Base-by-base conservation (phyloP, 208 protist species). In the Trichomonas tenax region DNA sequence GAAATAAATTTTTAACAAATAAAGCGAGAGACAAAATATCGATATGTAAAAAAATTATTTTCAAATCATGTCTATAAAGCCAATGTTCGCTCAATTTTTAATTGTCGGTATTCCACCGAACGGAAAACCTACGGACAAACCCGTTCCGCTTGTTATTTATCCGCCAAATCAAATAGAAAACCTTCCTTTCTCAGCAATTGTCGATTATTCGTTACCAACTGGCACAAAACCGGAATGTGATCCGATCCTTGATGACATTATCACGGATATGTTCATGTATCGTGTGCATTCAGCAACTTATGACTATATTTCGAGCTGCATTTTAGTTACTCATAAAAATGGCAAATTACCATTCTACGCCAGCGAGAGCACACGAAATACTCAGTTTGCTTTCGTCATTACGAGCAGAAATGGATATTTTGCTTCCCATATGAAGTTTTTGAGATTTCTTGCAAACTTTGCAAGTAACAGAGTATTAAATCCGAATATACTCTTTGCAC, bases 1-100 rank as follows among this genome's bases (percentile, higher is more conserved):
- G n/a, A n/a, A n/a, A n/a, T n/a, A n/a, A n/a, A n/a, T n/a, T n/a
- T n/a, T n/a, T n/a, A n/a, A n/a, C n/a, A n/a, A n/a, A n/a, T n/a
- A n/a, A n/a, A n/a, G n/a, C n/a, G n/a, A n/a, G n/a, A n/a, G n/a
- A n/a, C n/a, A n/a, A n/a, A n/a, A n/a, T 82, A n/a, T 21, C 26
- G 63, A 34, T 21, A 21, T 82, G 63, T 34, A 82, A 36, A 82
- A n/a, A 6, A 82, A 63, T 63, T 63, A 63, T n/a, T 51, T 51
- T 51, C 14, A 15, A 51, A 51, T 21, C 8, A 72, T n/a, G 26
- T 72, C 58, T 3, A 72, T 72, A 6, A 72, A n/a, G 58, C 58
- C 58, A 17, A 72, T 84, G 34, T 84, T 84, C 38, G 86, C 41
- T 6, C 86, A 93, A 93, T 93, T 93, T 93, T 93, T 93, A 51